Evolutionary conservation across 2,329 filamentous ascomycete genomes (phyloP).

Genomic region (Aspergillus terreus): DNA sequence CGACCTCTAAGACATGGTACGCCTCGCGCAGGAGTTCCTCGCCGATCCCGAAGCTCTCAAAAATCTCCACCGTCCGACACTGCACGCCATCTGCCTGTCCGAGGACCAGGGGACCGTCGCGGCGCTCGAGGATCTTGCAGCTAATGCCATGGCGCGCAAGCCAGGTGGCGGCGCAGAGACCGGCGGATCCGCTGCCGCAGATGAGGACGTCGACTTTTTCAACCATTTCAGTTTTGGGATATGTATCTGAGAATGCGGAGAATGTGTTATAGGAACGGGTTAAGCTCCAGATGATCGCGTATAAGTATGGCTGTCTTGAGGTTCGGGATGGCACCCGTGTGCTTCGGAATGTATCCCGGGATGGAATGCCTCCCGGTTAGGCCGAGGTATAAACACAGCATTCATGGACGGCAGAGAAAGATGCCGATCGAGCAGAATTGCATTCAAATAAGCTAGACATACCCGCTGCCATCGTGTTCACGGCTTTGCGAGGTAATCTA

Average conservation of each 20-base stretch:
- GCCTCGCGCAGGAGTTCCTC: constrained; percentile 55
- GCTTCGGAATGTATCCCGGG: background rate
- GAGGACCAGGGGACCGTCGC: constrained; percentile 50
- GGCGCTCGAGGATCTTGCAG: constrained; percentile 57
- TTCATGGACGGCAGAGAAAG: background rate
- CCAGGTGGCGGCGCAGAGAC: constrained; percentile 61
- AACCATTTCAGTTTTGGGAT: background rate
- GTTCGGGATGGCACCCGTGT: background rate
- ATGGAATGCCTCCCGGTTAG: background rate
- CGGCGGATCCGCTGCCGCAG: constrained; percentile 59
- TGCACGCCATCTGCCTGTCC: constrained; percentile 65
- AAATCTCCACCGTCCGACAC: constrained; percentile 59
- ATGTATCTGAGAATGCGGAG: background rate
- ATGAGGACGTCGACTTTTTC: constrained; percentile 54
- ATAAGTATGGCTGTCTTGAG: background rate
- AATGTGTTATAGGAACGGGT: background rate
- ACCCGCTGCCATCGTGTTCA: too few relatives aligned
- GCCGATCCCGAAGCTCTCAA: constrained; percentile 56
- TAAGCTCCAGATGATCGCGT: background rate
- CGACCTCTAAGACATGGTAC: constrained; percentile 56
- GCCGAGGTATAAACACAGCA: background rate
- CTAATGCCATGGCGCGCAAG: constrained; percentile 54
- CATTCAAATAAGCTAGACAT: too few relatives aligned
- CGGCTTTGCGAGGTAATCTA: too few relatives aligned
- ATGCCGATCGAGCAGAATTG: background rate